These are phyloP conservation scores for Periconia macrospinosa DNA, from an alignment of 2,329 filamentous ascomycete genomes.

Conservation along the genomic window DNA sequence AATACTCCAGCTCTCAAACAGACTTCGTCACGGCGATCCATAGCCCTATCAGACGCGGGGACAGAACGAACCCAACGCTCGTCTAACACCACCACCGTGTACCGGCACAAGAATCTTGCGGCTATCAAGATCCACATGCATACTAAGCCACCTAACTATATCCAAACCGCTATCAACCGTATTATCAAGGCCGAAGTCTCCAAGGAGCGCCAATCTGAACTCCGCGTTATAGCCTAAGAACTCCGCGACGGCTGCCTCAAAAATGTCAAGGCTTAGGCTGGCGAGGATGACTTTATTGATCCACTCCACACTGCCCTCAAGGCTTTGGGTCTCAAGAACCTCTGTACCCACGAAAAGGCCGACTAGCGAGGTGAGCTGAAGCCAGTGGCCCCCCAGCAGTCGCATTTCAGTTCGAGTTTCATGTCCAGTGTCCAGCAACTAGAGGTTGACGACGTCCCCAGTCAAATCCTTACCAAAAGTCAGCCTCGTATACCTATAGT, in stretches of 20 bases:
- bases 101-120: slow-evolving; percentile 8
- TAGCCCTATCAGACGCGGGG: slow-evolving; percentile 5
- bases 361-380: slow-evolving; percentile 15
- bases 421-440: slow-evolving; percentile 6
- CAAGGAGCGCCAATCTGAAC: slow-evolving; percentile 7
- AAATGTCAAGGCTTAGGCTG: slow-evolving; percentile 7
- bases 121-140: slow-evolving; percentile 11
- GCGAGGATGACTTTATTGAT: slow-evolving; percentile 12
- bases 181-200: slow-evolving; percentile 13
- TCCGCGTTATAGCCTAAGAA: slow-evolving; percentile 12
- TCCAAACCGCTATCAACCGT: slow-evolving; percentile 10
- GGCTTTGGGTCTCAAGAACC: slow-evolving; percentile 7
- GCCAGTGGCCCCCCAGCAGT: slow-evolving; percentile 6
- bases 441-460: slow-evolving; percentile 7
- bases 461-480: too few species aligned
- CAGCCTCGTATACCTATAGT: too few species aligned
- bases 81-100: slow-evolving; percentile 3
- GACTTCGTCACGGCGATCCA: slow-evolving; percentile 4
- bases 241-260: slow-evolving; percentile 8
- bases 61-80: slow-evolving; percentile 8
- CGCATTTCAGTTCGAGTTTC: slow-evolving; percentile 10
- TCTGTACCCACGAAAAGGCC: slow-evolving; percentile 11
- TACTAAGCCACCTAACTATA: slow-evolving; percentile 12
- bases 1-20: slow-evolving; percentile 6
- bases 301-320: slow-evolving; percentile 8